These are phyloP conservation scores for Termitomyces sp. DNA, from an alignment of 768 basidiomycete genomes.

Conservation along the genomic window DNA sequence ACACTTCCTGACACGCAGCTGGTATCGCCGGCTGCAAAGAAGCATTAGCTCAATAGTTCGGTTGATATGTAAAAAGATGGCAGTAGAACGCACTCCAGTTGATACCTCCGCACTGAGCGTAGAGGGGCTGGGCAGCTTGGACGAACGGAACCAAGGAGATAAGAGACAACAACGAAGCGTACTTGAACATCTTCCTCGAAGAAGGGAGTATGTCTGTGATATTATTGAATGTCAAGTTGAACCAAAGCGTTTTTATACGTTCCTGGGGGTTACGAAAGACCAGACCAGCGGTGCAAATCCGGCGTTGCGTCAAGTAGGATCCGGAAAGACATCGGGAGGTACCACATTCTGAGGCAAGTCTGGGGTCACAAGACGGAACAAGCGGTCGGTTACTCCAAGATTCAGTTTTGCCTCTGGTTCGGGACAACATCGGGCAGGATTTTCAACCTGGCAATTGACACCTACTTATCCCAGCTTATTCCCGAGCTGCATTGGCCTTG, in stretches of 20 bases:
- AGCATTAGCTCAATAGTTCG: not conserved
- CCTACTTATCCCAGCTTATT: not conserved
- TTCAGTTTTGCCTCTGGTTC: conserved; percentile 13
- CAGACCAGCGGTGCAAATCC: conserved; percentile 24
- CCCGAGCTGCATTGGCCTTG: not conserved
- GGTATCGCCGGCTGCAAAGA: conserved; percentile 30
- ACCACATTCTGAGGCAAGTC: not conserved
- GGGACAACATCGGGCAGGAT: conserved; percentile 19
- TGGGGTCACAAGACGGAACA: conserved; percentile 25
- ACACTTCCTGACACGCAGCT: conserved; percentile 35
- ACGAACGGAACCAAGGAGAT: conserved; percentile 42
- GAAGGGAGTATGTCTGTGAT: conserved; percentile 1
- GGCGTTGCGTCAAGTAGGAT: conserved; percentile 29
- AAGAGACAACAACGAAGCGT: conserved; percentile 38
- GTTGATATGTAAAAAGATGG: not conserved
- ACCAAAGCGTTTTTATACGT: conserved; percentile 11
- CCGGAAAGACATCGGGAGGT: conserved; percentile 26
- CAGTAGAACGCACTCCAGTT: conserved; percentile 38
- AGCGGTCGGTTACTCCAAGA: conserved; percentile 21
- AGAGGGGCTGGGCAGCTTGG: conserved; percentile 38
- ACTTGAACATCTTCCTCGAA: conserved; percentile 46
- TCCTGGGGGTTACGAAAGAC: not conserved
- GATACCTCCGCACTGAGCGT: conserved; percentile 53
- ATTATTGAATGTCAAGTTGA: conserved; percentile 6
- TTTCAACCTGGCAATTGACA: not conserved